phyloP scores from a whole-genome alignment of 306 rosid species.

The Castanospermum australe region DNA sequence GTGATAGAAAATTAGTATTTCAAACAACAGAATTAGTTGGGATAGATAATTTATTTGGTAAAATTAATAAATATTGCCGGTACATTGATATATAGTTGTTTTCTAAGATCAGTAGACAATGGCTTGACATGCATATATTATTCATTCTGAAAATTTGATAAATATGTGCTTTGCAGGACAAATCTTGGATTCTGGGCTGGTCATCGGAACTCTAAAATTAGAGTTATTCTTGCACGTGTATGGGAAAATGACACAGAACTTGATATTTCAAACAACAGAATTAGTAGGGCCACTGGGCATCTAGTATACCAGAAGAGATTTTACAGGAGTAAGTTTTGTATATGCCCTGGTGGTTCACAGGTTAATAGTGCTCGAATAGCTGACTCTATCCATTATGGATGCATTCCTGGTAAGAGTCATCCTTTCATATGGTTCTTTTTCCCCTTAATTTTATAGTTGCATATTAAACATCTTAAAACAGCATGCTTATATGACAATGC shows the following conservation, averaged over 20 bases:
- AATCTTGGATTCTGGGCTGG: slow-evolving; percentile 96
- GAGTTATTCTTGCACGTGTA: slow-evolving; percentile 89
- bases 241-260: slow-evolving; percentile 99
- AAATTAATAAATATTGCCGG: neutral
- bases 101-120: slow-evolving; percentile 14
- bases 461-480: neutral
- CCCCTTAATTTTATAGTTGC: slow-evolving; percentile 14
- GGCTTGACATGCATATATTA: neutral
- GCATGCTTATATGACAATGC: neutral
- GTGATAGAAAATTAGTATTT: neutral
- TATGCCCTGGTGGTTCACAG: slow-evolving; percentile 99
- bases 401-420: slow-evolving; percentile 79
- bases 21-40: neutral
- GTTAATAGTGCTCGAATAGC: slow-evolving; percentile 96
- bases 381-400: slow-evolving; percentile 96
- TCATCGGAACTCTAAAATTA: slow-evolving; percentile 90
- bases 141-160: slow-evolving; percentile 14
- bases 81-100: neutral
- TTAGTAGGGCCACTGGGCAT: slow-evolving; percentile 83
- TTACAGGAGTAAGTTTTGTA: slow-evolving; percentile 81
- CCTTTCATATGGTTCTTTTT: neutral
- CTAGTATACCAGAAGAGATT: slow-evolving; percentile 85
- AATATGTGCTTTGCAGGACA: slow-evolving; percentile 62
- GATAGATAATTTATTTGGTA: neutral
- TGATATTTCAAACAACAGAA: slow-evolving; percentile 85